Evolutionary conservation across 2,329 filamentous ascomycete genomes (phyloP).

Genomic region (Elsinoe necatrix): DNA sequence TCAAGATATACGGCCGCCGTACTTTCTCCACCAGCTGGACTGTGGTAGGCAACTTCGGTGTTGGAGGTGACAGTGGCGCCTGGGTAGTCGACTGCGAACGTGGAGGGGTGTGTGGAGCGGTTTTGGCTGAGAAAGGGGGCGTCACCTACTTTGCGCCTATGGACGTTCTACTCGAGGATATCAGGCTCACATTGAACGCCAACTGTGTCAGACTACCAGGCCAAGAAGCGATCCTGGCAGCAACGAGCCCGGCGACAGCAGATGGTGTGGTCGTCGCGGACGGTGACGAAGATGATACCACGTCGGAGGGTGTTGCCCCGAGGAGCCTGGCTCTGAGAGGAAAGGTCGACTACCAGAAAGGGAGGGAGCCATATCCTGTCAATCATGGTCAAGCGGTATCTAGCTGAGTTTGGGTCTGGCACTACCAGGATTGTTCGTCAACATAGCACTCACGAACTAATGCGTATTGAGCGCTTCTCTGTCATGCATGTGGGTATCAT

Average conservation of each 20-base stretch:
- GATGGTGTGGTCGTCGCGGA: neutral
- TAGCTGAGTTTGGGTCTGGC: neutral
- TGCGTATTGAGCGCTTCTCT: neutral
- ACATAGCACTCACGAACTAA: neutral
- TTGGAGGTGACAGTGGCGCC: conserved; percentile 84
- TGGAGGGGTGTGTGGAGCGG: conserved; percentile 80
- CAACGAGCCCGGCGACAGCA: too few species aligned
- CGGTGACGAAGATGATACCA: neutral
- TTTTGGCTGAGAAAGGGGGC: conserved; percentile 65
- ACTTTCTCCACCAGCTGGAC: conserved; percentile 68
- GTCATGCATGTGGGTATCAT: neutral
- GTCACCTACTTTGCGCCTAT: conserved; percentile 92
- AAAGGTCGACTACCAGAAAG: neutral
- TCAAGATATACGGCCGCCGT: conserved; percentile 77
- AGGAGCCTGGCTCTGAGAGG: conserved; percentile 1
- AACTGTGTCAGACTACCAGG: conserved; percentile 62
- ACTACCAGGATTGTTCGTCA: neutral
- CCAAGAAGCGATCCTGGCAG: neutral
- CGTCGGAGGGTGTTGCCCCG: neutral
- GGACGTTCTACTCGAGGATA: conserved; percentile 81
- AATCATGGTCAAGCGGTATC: neutral
- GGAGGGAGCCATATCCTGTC: neutral
- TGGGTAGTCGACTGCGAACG: conserved; percentile 78
- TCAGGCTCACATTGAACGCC: conserved; percentile 67
- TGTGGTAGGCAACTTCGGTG: conserved; percentile 47